phyloP scores from a whole-genome alignment of 2,329 filamentous ascomycete genomes.

The Fusarium xylarioides region DNA sequence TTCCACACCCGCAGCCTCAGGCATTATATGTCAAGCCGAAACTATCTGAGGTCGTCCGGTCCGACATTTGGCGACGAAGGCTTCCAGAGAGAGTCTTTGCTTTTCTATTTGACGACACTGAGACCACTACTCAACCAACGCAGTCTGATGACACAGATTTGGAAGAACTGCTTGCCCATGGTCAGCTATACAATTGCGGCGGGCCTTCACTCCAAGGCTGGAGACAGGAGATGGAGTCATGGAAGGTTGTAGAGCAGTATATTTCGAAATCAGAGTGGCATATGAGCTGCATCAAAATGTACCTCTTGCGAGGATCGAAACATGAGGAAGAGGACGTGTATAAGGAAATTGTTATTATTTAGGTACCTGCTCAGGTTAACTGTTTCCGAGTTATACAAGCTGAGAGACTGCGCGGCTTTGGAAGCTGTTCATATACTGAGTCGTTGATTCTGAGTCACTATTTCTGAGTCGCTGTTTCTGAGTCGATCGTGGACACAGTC shows the following conservation, averaged over 20 bases:
- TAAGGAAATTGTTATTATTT: background rate
- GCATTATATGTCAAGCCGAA: accelerated
- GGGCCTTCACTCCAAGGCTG: background rate
- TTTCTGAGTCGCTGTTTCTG: background rate
- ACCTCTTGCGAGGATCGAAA: background rate
- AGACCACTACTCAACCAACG: too few species aligned
- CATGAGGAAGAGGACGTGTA: background rate
- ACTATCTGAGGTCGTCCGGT: background rate
- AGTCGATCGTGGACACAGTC: background rate
- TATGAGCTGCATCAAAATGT: background rate
- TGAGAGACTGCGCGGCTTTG: background rate
- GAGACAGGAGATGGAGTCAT: background rate
- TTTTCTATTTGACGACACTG: background rate
- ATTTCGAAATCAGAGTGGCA: background rate
- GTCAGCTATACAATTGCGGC: accelerated
- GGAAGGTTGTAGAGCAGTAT: background rate
- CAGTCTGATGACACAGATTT: accelerated
- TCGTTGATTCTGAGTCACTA: too few species aligned
- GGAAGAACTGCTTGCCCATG: accelerated
- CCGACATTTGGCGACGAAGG: background rate
- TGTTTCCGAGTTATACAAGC: accelerated
- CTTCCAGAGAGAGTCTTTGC: background rate
- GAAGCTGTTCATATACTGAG: background rate
- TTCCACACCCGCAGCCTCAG: too few species aligned
- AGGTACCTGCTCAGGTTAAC: accelerated